Conservation (phyloP, 306 rosid species). For the Bauhinia variegata region DNA sequence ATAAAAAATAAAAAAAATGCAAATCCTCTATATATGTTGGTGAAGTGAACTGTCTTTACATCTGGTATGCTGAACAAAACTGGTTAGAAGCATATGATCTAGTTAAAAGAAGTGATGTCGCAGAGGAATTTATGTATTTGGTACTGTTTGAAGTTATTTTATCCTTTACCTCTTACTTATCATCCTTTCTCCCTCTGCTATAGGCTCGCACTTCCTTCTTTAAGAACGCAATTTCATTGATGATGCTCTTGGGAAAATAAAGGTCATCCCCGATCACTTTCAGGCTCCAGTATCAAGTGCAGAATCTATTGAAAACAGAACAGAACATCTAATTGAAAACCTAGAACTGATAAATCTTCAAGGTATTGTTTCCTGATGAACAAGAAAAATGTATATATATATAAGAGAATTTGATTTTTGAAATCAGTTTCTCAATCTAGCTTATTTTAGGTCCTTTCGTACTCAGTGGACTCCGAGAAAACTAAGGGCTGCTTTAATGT, state of each 20-base stretch:
- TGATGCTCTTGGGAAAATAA: slow-evolving; percentile 66
- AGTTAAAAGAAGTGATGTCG: neutral
- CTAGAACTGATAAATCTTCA: slow-evolving; percentile 46
- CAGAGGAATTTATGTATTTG: neutral
- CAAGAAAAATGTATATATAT: neutral
- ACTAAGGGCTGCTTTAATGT: slow-evolving; percentile 60
- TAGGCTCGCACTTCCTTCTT: slow-evolving; percentile 17
- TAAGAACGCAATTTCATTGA: slow-evolving; percentile 65
- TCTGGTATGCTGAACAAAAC: slow-evolving; percentile 25
- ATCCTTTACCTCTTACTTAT: slow-evolving; percentile 1
- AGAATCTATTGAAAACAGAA: slow-evolving; percentile 50
- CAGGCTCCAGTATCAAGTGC: slow-evolving; percentile 50
- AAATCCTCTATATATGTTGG: neutral
- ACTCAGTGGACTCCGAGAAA: slow-evolving; percentile 50
- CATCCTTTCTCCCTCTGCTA: slow-evolving; percentile 24
- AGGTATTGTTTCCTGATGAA: slow-evolving; percentile 42
- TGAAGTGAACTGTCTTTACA: neutral
- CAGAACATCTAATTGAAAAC: slow-evolving; percentile 44
- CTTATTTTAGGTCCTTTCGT: slow-evolving; percentile 49
- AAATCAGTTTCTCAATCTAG: slow-evolving; percentile 44
- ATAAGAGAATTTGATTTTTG: slow-evolving; percentile 13
- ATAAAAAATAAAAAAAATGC: too few relatives aligned
- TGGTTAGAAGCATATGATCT: slow-evolving; percentile 8
- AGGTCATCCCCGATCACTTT: slow-evolving; percentile 76
- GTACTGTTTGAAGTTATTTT: slow-evolving; percentile 35